Base-by-base conservation (phyloP, 2,329 filamentous ascomycete genomes). In the Diplodia intermedia region DNA sequence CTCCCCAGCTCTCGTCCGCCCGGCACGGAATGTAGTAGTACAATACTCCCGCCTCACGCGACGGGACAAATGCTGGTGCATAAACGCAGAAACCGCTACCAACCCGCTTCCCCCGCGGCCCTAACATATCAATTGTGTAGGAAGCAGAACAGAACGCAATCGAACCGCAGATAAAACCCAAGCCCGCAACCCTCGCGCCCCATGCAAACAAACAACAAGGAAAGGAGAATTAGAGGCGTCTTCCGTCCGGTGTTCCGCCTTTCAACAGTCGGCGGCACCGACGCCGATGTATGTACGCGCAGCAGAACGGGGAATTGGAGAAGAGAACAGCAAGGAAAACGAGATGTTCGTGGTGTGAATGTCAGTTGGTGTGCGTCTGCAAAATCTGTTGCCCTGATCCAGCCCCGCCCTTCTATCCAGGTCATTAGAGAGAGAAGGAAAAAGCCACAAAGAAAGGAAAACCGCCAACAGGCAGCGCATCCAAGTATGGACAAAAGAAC, bases 71-170 rank as follows among this genome's bases (percentile, higher is more conserved):
- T 75, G 71, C 72, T 65, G 69, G 74, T 73, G 73, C 72, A 69
- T 70, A 68, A 68, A 71, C 68, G 70, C 72, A 73, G 68, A 71
- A 75, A 71, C 73, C 71, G 73, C 75, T 72, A 69, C 73, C 75
- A 15, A 49, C 40, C 23, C 57, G 57, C 57, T 43, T 62, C 26
- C 36, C 55, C 55, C 8, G 36, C 55, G 70, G 38, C 60, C 50
- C 71, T 72, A 69, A 69, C 73, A 73, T 73, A 72, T 78, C 77
- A 76, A 78, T 75, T 75, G 71, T 79, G 78, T 79, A 74, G 78
- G 76, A 72, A 74, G 76, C 73, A 71, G 36, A 68, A 54, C 52
- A 67, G 40, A 69, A 73, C 69, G 74, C 71, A 76, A 77, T 72
- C 53, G 66, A 71, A 69, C 69, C 62, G 43, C 70, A 76, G 67